These are phyloP conservation scores for Penicillium arizonense DNA, from an alignment of 495 filamentous ascomycete species.

Conservation along the genomic window DNA sequence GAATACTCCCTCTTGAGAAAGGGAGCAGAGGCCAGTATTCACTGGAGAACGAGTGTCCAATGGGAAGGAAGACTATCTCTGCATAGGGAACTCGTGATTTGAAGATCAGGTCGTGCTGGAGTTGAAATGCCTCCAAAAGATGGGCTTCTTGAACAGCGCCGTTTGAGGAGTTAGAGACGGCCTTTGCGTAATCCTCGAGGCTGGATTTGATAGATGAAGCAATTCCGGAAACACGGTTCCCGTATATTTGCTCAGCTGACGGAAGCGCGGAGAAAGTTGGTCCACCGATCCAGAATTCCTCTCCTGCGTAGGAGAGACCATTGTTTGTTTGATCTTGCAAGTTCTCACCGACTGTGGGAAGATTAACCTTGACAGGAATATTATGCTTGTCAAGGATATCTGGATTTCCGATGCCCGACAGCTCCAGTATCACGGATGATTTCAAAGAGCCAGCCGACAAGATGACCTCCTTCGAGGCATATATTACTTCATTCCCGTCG, in stretches of 20 bases:
- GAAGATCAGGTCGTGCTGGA: conserved; percentile 46
- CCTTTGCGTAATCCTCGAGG: conserved; percentile 27
- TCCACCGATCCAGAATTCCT: conserved; percentile 13
- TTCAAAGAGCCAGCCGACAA: conserved; percentile 56
- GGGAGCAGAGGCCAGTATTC: conserved; percentile 39
- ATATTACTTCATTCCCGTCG: conserved; percentile 29
- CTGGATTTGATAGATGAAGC: conserved; percentile 17
- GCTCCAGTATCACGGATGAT: conserved; percentile 58
- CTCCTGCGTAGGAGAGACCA: conserved; percentile 15
- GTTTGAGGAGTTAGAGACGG: conserved; percentile 25
- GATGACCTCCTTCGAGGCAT: conserved; percentile 56
- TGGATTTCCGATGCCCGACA: conserved; percentile 57
- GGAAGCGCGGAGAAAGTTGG: conserved; percentile 29
- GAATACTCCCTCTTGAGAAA: conserved; percentile 50
- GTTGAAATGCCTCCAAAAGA: conserved; percentile 25
- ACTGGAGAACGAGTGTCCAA: conserved; percentile 16
- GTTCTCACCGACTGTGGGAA: conserved; percentile 46
- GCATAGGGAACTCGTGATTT: conserved; percentile 37
- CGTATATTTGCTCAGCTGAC: conserved; percentile 19
- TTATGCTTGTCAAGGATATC: conserved; percentile 30
- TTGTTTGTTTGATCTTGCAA: conserved; percentile 45
- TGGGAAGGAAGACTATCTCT: conserved; percentile 32
- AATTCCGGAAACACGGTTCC: conserved; percentile 25
- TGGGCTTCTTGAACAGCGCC: conserved; percentile 20
- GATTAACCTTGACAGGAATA: conserved; percentile 40